These are phyloP conservation scores for Porcisia hertigi DNA, from an alignment of 208 protist species.

Conservation along the genomic window DNA sequence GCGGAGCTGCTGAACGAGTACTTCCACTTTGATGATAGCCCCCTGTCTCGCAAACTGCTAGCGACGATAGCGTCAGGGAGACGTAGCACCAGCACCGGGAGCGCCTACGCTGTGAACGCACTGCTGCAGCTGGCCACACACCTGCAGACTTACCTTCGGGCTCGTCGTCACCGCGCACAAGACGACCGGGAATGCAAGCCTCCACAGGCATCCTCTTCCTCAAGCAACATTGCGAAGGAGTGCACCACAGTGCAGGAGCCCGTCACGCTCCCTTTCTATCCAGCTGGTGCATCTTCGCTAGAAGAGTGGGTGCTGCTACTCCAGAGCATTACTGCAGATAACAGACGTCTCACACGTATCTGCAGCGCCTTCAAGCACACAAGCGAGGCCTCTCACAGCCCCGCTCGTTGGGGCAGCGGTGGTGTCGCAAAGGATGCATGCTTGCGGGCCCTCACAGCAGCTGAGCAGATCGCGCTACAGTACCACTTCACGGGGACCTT, in stretches of 20 bases:
- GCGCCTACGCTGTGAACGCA: constrained; percentile 30
- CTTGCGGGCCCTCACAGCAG: constrained; percentile 41
- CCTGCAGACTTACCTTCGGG: constrained; percentile 23
- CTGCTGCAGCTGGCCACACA: constrained; percentile 31
- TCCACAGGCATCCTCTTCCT: background rate
- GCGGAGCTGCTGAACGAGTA: constrained; percentile 24
- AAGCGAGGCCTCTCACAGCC: background rate
- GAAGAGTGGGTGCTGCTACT: constrained; percentile 49
- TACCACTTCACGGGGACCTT: constrained; percentile 51
- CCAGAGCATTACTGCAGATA: constrained; percentile 37
- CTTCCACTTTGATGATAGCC: constrained; percentile 38
- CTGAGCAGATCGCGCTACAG: constrained; percentile 72
- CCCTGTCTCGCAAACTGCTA: constrained; percentile 22
- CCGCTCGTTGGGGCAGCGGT: background rate
- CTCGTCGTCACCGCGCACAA: background rate
- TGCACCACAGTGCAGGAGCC: background rate
- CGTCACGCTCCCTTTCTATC: constrained; percentile 30
- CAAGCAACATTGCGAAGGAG: background rate
- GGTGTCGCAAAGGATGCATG: constrained; percentile 48
- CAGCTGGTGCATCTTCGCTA: constrained; percentile 47
- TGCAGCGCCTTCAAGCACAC: constrained; percentile 17
- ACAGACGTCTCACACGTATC: constrained; percentile 41
- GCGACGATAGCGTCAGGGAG: constrained; percentile 6
- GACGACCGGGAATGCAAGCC: background rate
- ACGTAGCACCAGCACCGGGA: constrained; percentile 26